Conservation (phyloP, 441 rosid genomes). For the Populus hybrid region DNA sequence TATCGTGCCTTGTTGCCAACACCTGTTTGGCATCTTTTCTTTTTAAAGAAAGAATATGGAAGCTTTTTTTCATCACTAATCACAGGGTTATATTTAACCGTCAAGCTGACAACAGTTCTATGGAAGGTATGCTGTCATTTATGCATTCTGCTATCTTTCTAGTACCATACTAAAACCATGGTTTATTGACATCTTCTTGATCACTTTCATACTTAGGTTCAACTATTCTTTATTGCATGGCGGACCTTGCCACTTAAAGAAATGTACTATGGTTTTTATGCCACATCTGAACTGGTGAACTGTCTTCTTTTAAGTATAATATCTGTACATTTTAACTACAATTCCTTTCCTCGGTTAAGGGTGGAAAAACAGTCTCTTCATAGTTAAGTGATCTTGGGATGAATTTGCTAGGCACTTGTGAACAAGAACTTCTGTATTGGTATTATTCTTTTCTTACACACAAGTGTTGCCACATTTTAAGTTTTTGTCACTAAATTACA, state of each 20-base stretch:
- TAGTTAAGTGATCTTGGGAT: not conserved
- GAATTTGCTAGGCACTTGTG: not conserved
- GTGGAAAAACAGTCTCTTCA: not conserved
- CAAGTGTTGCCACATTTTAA: not conserved
- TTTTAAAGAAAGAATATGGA: slow-evolving; percentile 62
- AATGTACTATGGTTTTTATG: slow-evolving; percentile 56
- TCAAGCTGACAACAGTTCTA: slow-evolving; percentile 60
- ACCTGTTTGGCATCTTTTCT: slow-evolving; percentile 64
- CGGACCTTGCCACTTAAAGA: slow-evolving; percentile 53
- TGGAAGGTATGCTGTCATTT: slow-evolving; percentile 43
- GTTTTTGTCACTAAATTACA: slow-evolving; percentile 10
- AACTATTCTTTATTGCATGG: slow-evolving; percentile 49
- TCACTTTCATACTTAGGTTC: slow-evolving; percentile 37
- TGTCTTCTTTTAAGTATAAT: not conserved
- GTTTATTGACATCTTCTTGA: not conserved
- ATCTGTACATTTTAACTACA: too few relatives aligned
- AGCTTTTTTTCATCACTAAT: slow-evolving; percentile 58
- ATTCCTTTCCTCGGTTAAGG: not conserved
- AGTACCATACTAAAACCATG: too few relatives aligned
- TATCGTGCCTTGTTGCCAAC: slow-evolving; percentile 62
- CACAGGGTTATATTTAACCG: slow-evolving; percentile 59
- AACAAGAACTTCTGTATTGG: not conserved
- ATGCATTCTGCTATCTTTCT: slow-evolving; percentile 3
- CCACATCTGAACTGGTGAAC: slow-evolving; percentile 56
- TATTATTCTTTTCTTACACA: not conserved